A percentile compares a stretch with the other conserved stretches of the same genome.
These are phyloP conservation scores for Nakaseomyces sp. DNA, from an alignment of 1,139 yeast genomes.

Conservation along the genomic window DNA sequence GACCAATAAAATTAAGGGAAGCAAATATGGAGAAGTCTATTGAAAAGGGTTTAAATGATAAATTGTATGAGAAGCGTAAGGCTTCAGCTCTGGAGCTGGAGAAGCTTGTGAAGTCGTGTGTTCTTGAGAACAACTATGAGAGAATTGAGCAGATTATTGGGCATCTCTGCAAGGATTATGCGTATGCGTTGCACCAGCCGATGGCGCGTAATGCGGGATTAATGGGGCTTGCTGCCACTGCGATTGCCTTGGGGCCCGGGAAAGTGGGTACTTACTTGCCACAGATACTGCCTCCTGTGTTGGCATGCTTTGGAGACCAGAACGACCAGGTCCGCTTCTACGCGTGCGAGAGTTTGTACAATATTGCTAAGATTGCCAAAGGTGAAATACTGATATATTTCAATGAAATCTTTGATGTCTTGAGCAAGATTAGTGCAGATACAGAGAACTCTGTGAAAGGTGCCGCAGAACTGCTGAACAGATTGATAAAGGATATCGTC, in stretches of 20 bases:
- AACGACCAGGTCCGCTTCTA: conserved; percentile 94
- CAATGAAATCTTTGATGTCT: conserved; percentile 89
- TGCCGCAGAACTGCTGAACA: conserved; percentile 89
- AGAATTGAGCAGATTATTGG: conserved; percentile 61
- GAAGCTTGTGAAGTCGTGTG: conserved; percentile 61
- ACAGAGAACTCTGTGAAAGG: conserved; percentile 86
- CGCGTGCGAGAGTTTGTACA: conserved; percentile 93
- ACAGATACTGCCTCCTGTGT: conserved; percentile 82
- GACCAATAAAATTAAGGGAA: background rate
- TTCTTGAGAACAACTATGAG: conserved; percentile 58
- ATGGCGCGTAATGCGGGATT: conserved; percentile 69
- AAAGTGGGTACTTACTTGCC: conserved; percentile 69
- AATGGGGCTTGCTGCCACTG: conserved; percentile 69
- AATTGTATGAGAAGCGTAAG: conserved; percentile 88
- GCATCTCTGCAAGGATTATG: conserved; percentile 59
- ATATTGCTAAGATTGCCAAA: conserved; percentile 92
- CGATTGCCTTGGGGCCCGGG: conserved; percentile 65
- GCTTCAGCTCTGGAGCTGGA: conserved; percentile 91
- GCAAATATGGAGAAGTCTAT: conserved; percentile 59
- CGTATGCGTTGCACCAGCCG: conserved; percentile 70
- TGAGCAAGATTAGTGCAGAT: conserved; percentile 86
- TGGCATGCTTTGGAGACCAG: conserved; percentile 94
- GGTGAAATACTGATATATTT: conserved; percentile 88
- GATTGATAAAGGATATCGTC: conserved; percentile 88
- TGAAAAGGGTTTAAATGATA: conserved; percentile 76